phyloP scores from a whole-genome alignment of 345 rosid genomes.

The Eucalyptus polybractea region DNA sequence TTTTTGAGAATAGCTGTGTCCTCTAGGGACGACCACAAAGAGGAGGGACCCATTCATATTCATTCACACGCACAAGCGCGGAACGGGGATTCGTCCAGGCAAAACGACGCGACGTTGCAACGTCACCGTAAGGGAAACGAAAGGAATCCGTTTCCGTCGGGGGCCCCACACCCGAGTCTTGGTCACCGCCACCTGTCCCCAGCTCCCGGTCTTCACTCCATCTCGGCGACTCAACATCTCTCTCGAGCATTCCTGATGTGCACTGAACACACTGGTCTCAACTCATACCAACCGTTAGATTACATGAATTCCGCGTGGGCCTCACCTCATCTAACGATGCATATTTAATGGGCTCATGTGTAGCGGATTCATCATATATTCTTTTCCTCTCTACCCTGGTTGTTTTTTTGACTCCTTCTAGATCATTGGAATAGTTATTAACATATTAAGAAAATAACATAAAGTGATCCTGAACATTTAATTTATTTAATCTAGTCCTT shows the following conservation, averaged over 20 bases:
- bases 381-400: background rate
- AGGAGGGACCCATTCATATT: background rate
- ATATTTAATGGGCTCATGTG: background rate
- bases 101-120: background rate
- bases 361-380: background rate
- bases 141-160: background rate
- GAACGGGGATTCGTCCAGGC: background rate
- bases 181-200: background rate
- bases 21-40: background rate
- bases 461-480: no score
- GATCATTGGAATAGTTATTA: background rate
- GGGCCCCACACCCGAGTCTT: background rate
- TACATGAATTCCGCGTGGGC: background rate
- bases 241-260: background rate
- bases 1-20: background rate
- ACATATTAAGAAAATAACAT: no score
- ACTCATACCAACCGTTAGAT: background rate
- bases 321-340: background rate
- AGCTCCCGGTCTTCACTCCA: background rate
- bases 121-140: background rate
- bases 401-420: background rate
- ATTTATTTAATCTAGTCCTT: no score
- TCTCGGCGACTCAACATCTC: background rate
- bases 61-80: background rate
- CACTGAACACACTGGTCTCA: rapidly evolving